These are phyloP conservation scores for Syzygium aqueum DNA, from an alignment of 345 rosid genomes.

Conservation along the genomic window DNA sequence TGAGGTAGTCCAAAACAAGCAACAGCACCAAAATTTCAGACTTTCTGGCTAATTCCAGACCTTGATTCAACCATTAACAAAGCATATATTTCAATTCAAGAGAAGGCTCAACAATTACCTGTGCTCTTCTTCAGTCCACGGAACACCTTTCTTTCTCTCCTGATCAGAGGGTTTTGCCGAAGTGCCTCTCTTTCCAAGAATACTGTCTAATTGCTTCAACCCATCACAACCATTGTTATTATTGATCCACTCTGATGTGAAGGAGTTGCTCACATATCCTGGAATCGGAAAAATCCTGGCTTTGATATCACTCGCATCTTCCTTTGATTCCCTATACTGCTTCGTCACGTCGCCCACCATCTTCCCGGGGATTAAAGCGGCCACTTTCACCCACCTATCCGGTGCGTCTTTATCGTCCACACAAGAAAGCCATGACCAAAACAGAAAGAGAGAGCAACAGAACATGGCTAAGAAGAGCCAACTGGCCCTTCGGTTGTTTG, in stretches of 20 bases:
- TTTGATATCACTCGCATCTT: conserved; percentile 89
- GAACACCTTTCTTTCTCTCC: conserved; percentile 97
- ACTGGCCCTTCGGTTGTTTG: background rate
- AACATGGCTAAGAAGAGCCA: background rate
- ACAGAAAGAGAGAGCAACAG: background rate
- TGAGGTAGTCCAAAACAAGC: background rate
- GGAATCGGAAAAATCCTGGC: conserved; percentile 87
- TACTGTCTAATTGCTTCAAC: conserved; percentile 32
- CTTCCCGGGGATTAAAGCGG: conserved; percentile 90
- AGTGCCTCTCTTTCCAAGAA: conserved; percentile 61
- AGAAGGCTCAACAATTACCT: conserved; percentile 35
- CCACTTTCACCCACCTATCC: conserved; percentile 81
- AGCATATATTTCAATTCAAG: background rate
- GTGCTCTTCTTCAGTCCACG: conserved; percentile 99
- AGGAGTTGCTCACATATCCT: conserved; percentile 58
- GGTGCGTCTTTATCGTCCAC: conserved; percentile 67
- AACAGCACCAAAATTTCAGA: background rate
- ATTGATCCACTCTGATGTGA: conserved; percentile 71
- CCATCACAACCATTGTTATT: conserved; percentile 28
- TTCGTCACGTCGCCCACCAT: conserved; percentile 81
- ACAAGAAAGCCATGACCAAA: background rate
- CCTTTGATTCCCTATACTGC: conserved; percentile 82
- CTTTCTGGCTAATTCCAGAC: background rate
- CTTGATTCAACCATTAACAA: background rate
- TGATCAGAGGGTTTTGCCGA: conserved; percentile 55